These are phyloP conservation scores for Carex littledalei DNA, from an alignment of 176 grass and related monocot species.

Conservation along the genomic window DNA sequence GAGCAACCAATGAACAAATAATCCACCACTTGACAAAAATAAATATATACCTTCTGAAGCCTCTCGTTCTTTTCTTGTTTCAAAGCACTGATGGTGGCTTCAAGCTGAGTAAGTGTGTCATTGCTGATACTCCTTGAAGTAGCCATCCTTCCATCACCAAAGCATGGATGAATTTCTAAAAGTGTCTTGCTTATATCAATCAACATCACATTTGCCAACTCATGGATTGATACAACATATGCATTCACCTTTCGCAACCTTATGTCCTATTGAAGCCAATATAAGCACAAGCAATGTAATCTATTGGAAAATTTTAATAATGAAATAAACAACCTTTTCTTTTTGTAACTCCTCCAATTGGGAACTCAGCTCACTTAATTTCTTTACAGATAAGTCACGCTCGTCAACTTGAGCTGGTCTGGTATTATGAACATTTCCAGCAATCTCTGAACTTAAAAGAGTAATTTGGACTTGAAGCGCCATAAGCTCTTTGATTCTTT, in stretches of 20 bases:
- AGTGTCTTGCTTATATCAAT: conserved; percentile 57
- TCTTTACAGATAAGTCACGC: conserved; percentile 46
- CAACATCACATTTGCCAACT: conserved; percentile 64
- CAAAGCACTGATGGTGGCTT: conserved; percentile 40
- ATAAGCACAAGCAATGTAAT: conserved; percentile 2
- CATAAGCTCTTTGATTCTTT: conserved; percentile 52
- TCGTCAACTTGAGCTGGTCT: conserved; percentile 50
- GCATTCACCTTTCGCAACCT: conserved; percentile 60
- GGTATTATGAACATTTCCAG: conserved; percentile 48
- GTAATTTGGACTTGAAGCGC: conserved; percentile 48
- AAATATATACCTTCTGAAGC: conserved; percentile 50
- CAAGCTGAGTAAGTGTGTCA: conserved; percentile 47
- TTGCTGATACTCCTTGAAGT: conserved; percentile 59
- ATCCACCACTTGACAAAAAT: background rate
- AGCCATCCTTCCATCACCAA: conserved; percentile 34
- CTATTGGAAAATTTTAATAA: background rate
- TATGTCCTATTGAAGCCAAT: conserved; percentile 39
- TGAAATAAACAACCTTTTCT: conserved; percentile 53
- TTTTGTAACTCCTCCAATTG: conserved; percentile 61
- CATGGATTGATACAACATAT: conserved; percentile 44
- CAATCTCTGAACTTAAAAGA: conserved; percentile 57
- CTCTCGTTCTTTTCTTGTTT: conserved; percentile 74
- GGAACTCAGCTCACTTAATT: conserved; percentile 43
- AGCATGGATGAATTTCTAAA: conserved; percentile 66
- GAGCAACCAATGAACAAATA: background rate